Percentiles rank a stretch among this genome's conserved stretches.
Conservation (phyloP, 495 filamentous ascomycete species). For the Penicillium ucsense region DNA sequence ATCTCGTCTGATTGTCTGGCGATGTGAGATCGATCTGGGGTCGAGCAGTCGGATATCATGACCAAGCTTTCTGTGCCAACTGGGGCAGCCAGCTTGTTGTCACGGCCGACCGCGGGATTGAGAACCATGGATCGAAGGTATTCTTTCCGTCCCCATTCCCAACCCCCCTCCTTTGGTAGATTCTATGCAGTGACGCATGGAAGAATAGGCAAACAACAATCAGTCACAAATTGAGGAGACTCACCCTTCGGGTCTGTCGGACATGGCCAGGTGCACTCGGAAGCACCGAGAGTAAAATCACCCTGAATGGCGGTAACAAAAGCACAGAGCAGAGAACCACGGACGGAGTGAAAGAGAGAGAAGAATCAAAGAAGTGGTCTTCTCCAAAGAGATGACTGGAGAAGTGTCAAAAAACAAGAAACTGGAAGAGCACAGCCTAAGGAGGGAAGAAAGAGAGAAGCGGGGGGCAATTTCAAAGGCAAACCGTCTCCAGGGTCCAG, state of each 20-base stretch:
- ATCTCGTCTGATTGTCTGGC: neutral
- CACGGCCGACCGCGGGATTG: neutral
- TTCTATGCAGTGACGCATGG: no score
- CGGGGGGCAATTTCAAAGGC: no score
- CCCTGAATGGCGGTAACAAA: neutral
- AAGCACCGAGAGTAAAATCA: neutral
- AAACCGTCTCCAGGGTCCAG: no score
- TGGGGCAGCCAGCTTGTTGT: neutral
- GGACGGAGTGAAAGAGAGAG: neutral
- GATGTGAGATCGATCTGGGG: neutral
- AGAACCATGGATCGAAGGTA: constrained; percentile 10
- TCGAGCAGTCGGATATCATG: neutral
- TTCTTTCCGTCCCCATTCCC: no score
- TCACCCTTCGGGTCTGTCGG: constrained; percentile 21
- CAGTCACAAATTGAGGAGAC: neutral
- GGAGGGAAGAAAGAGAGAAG: no score
- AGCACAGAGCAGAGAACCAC: no score
- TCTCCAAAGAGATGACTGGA: no score
- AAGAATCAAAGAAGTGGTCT: neutral
- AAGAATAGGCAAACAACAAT: no score
- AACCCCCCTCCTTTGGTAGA: no score
- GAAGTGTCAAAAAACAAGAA: no score
- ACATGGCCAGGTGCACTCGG: constrained; percentile 5
- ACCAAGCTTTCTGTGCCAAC: neutral
- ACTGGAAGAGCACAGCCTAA: no score